These are phyloP conservation scores for Canavalia ensiformis DNA, from an alignment of 306 rosid genomes.

Conservation along the genomic window DNA sequence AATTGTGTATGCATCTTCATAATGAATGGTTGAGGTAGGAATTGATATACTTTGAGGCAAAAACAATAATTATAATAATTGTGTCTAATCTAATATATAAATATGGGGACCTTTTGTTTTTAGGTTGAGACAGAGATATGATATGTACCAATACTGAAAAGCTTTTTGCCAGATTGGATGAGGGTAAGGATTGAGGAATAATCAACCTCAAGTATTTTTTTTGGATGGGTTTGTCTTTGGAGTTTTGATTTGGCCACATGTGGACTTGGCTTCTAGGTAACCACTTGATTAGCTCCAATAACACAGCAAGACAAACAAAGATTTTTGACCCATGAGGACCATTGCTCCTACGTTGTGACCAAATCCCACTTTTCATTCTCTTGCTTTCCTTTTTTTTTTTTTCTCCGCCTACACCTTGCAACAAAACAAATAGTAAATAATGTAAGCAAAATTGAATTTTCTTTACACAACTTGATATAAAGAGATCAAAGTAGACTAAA, in stretches of 20 bases:
- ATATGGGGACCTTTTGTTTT: conserved; percentile 36
- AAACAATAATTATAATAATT: conserved; percentile 17
- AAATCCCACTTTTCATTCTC: conserved; percentile 26
- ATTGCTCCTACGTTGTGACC: conserved; percentile 1
- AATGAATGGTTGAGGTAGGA: conserved; percentile 38
- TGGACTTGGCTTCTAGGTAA: conserved; percentile 20
- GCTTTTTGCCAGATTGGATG: conserved; percentile 17
- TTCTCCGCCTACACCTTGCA: not conserved
- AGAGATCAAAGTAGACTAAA: no score
- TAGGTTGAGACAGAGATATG: not conserved
- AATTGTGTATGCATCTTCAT: conserved; percentile 19
- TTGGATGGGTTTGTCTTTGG: conserved; percentile 11
- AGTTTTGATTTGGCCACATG: conserved; percentile 22
- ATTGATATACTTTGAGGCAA: conserved; percentile 14
- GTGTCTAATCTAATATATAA: not conserved
- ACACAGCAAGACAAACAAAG: conserved; percentile 28
- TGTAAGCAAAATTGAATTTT: not conserved
- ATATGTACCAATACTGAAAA: not conserved
- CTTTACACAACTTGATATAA: not conserved
- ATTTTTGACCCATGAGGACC: conserved; percentile 1
- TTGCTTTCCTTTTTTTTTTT: not conserved
- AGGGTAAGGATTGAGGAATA: conserved; percentile 22
- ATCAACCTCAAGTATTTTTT: conserved; percentile 25
- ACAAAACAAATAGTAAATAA: not conserved
- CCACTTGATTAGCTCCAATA: conserved; percentile 38